Percentiles rank a stretch among this genome's conserved stretches.
Conservation (phyloP, 2,329 filamentous ascomycete genomes). For the Erysiphe neolycopersici region DNA sequence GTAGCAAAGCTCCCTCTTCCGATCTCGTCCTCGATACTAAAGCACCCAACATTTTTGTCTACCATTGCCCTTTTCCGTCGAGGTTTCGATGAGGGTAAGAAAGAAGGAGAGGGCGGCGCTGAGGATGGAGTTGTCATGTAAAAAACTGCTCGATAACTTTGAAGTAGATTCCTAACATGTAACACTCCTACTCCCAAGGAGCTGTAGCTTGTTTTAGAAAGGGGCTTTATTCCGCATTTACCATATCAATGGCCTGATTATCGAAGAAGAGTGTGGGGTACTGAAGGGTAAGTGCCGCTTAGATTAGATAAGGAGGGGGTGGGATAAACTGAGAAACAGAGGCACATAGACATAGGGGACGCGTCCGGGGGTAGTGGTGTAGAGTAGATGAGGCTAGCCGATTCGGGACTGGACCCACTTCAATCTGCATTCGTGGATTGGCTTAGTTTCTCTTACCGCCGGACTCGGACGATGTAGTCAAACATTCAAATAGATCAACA, state of each 20-base stretch:
- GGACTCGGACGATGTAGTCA: not conserved
- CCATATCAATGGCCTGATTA: not conserved
- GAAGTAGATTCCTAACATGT: slow-evolving; percentile 1
- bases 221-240: not conserved
- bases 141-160: slow-evolving; percentile 5
- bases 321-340: not conserved
- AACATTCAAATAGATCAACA: not conserved
- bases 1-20: slow-evolving; percentile 95
- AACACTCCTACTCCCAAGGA: not conserved
- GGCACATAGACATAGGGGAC: not conserved
- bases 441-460: not conserved
- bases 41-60: slow-evolving; percentile 36
- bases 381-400: not conserved
- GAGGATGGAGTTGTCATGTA: not conserved
- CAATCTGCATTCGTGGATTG: not conserved
- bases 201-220: not conserved
- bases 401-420: not conserved
- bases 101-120: slow-evolving; percentile 17
- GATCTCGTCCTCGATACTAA: slow-evolving; percentile 66
- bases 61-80: slow-evolving; percentile 14
- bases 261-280: not conserved
- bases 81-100: slow-evolving; percentile 12
- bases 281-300: not conserved
- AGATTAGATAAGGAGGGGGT: not conserved
- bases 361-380: not conserved